These are phyloP conservation scores for Podila minutissima DNA, from an alignment of 192 early-diverging fungal species.

Conservation along the genomic window DNA sequence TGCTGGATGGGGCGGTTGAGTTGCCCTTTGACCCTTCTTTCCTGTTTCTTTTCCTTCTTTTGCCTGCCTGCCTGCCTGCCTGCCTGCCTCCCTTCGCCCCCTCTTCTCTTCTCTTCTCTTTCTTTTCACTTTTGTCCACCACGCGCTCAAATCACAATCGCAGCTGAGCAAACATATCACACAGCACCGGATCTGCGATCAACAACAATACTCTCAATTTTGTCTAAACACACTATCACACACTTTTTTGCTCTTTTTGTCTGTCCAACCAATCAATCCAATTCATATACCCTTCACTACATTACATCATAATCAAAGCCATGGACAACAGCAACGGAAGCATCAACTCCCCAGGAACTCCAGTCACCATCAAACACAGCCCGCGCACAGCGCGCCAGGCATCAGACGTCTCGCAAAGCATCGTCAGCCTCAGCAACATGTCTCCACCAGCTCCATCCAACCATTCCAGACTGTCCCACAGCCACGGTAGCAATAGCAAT, in stretches of 20 bases:
- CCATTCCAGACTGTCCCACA: not conserved
- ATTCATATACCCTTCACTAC: not conserved
- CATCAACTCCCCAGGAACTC: not conserved
- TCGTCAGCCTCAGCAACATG: conserved; percentile 30
- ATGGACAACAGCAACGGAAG: not conserved
- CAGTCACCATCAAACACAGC: conserved; percentile 9
- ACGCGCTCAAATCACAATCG: not conserved
- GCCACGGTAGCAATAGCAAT: not conserved
- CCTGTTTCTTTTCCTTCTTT: not conserved
- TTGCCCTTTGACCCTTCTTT: not conserved
- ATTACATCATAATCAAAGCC: not conserved
- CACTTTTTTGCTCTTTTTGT: not conserved
- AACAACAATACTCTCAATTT: too few species aligned
- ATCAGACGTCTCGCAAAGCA: conserved; percentile 32
- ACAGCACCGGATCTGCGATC: too few species aligned
- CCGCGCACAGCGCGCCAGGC: conserved; percentile 15
- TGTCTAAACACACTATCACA: too few species aligned
- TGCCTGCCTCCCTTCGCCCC: not conserved
- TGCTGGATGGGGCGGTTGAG: not conserved
- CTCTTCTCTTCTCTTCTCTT: too few species aligned
- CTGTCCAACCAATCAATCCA: not conserved
- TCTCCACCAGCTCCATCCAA: conserved; percentile 2
- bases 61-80: not conserved
- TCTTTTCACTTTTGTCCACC: too few species aligned
- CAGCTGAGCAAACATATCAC: too few species aligned